Conservation (phyloP, 2,329 filamentous ascomycete species). For the Onygenales sp. region DNA sequence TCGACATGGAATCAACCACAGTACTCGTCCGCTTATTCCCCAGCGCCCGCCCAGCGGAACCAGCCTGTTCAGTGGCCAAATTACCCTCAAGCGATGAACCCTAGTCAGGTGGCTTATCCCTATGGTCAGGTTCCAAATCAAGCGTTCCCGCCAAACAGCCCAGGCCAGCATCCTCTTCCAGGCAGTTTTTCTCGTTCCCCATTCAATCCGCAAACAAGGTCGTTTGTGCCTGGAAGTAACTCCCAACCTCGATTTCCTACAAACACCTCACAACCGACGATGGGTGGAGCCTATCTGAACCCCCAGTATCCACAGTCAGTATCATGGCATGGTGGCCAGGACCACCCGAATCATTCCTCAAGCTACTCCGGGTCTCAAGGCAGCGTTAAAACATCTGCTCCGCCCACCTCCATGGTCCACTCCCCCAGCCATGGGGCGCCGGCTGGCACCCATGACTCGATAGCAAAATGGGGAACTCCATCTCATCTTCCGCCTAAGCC, state of each 20-base stretch:
- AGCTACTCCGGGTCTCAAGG: background rate
- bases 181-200: constrained; percentile 75
- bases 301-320: background rate
- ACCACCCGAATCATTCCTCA: background rate
- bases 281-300: background rate
- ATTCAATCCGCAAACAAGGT: constrained; percentile 91
- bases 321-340: background rate
- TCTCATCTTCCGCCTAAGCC: constrained; percentile 42
- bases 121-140: constrained; percentile 70
- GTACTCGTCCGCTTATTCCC: constrained; percentile 16
- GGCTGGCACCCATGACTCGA: constrained; percentile 22
- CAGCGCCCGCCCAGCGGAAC: constrained; percentile 27
- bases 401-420: constrained; percentile 8
- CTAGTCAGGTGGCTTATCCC: constrained; percentile 50
- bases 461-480: constrained; percentile 42
- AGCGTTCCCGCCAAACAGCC: constrained; percentile 47
- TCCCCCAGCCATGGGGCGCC: constrained; percentile 12
- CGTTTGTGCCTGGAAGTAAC: constrained; percentile 64
- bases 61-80: constrained; percentile 31
- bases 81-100: constrained; percentile 23
- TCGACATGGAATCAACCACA: constrained; percentile 24
- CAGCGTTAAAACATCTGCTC: constrained; percentile 11
- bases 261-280: constrained; percentile 18
- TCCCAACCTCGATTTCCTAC: constrained; percentile 23
- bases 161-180: constrained; percentile 71